phyloP scores from a whole-genome alignment of 2,329 filamentous ascomycete genomes.

The Nectriaceae sp. region DNA sequence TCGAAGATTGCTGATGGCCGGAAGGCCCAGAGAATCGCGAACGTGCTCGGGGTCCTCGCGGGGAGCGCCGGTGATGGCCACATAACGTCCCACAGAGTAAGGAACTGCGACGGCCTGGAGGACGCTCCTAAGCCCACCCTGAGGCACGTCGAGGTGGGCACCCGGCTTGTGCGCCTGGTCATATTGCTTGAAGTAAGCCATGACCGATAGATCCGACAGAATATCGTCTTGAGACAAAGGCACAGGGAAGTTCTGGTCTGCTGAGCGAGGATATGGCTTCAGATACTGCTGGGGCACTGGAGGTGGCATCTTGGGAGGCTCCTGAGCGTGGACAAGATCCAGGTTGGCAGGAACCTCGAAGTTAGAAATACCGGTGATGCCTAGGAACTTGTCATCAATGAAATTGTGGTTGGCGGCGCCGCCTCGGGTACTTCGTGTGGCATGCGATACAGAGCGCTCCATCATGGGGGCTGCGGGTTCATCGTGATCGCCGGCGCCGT shows the following conservation, averaged over 20 bases:
- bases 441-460: constrained; percentile 66
- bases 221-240: constrained; percentile 54
- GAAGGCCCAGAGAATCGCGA: constrained; percentile 52
- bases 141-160: constrained; percentile 53
- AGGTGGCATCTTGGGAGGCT: constrained; percentile 60
- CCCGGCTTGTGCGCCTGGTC: constrained; percentile 54
- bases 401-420: constrained; percentile 54
- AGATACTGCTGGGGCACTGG: constrained; percentile 59
- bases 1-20: constrained; percentile 42
- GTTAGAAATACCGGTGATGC: constrained; percentile 61
- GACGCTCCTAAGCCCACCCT: constrained; percentile 54
- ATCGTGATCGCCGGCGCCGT: constrained; percentile 51
- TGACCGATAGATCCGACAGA: constrained; percentile 56
- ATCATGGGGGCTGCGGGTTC: constrained; percentile 55
- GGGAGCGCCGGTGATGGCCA: constrained; percentile 48
- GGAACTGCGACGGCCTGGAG: constrained; percentile 56
- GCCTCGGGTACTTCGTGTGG: constrained; percentile 64
- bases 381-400: constrained; percentile 58
- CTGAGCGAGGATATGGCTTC: constrained; percentile 55
- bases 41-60: constrained; percentile 52
- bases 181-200: constrained; percentile 60
- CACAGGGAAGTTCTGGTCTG: constrained; percentile 58
- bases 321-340: constrained; percentile 55
- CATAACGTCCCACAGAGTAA: constrained; percentile 48
- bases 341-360: constrained; percentile 61